Percentiles rank a stretch among this genome's conserved stretches.
phyloP scores from a whole-genome alignment of 495 filamentous ascomycete species.

The Gamarada debralockiae region DNA sequence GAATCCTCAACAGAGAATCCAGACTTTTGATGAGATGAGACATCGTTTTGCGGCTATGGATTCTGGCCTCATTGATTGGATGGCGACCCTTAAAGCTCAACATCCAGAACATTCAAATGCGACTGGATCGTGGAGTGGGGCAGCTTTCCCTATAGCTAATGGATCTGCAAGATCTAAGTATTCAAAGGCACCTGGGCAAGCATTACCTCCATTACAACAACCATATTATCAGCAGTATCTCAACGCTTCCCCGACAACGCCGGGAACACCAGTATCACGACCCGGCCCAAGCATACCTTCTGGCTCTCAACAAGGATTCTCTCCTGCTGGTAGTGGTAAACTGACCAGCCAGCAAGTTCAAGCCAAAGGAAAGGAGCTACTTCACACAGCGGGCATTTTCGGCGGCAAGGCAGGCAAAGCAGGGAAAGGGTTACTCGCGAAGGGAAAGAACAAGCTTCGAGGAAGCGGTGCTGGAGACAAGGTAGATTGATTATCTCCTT shows the following conservation, averaged over 20 bases:
- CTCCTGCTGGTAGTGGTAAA: conserved; percentile 24
- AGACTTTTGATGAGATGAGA: conserved; percentile 64
- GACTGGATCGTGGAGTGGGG: conserved; percentile 9
- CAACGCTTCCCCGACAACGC: conserved; percentile 34
- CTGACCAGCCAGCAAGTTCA: conserved; percentile 50
- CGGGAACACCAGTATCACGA: conserved; percentile 36
- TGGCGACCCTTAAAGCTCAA: conserved; percentile 32
- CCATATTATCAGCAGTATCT: conserved; percentile 50
- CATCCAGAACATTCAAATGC: conserved; percentile 24
- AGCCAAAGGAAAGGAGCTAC: conserved; percentile 76
- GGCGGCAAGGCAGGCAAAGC: conserved; percentile 70
- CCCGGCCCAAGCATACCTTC: conserved; percentile 21
- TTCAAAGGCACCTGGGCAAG: conserved; percentile 32
- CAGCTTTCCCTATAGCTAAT: neutral
- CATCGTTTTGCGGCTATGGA: conserved; percentile 66
- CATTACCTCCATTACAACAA: conserved; percentile 39
- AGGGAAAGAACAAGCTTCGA: conserved; percentile 78
- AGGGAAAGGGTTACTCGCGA: conserved; percentile 82
- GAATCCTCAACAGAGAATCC: conserved; percentile 55
- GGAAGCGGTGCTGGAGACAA: conserved; percentile 68
- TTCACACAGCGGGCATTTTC: conserved; percentile 71
- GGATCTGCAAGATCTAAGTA: conserved; percentile 41
- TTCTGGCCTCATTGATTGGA: conserved; percentile 73
- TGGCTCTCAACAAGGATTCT: conserved; percentile 23
- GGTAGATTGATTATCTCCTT: conserved; percentile 67